These are phyloP conservation scores for Daldinia childiae DNA, from an alignment of 495 filamentous ascomycete species.

Conservation along the genomic window DNA sequence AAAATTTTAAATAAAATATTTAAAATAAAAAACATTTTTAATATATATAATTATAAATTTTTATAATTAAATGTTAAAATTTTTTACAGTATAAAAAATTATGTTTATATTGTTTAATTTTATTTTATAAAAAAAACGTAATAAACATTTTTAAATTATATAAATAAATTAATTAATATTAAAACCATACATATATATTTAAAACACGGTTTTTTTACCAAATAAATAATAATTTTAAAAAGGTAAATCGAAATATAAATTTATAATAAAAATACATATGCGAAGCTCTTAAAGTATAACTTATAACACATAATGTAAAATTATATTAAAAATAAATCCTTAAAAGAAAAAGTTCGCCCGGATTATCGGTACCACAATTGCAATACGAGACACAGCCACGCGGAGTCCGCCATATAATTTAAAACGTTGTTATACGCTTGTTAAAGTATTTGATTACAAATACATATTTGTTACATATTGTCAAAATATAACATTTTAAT, in stretches of 20 bases:
- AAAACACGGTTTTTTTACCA: not conserved
- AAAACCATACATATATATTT: too few relatives aligned
- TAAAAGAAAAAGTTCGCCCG: not conserved
- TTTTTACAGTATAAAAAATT: too few relatives aligned
- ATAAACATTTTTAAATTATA: not conserved
- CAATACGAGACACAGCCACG: constrained; percentile 15
- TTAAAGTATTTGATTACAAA: too few relatives aligned
- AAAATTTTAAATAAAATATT: too few relatives aligned
- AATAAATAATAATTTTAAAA: not conserved
- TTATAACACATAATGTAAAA: not conserved
- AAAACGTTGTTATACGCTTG: constrained; percentile 10
- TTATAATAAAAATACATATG: not conserved
- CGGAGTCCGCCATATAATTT: constrained; percentile 14
- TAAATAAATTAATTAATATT: too few relatives aligned
- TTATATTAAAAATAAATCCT: not conserved
- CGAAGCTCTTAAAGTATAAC: not conserved
- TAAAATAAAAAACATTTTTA: too few relatives aligned
- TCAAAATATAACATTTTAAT: not conserved
- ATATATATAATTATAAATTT: too few relatives aligned
- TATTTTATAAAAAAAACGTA: too few relatives aligned
- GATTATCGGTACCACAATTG: not conserved
- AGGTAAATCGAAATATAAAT: not conserved
- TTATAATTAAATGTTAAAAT: too few relatives aligned
- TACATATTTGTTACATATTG: not conserved
- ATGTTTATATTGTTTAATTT: too few relatives aligned